A percentile compares a stretch with the other conserved stretches of the same genome.
Conservation (phyloP, 2,329 filamentous ascomycete genomes). For the Phialophora expanda region DNA sequence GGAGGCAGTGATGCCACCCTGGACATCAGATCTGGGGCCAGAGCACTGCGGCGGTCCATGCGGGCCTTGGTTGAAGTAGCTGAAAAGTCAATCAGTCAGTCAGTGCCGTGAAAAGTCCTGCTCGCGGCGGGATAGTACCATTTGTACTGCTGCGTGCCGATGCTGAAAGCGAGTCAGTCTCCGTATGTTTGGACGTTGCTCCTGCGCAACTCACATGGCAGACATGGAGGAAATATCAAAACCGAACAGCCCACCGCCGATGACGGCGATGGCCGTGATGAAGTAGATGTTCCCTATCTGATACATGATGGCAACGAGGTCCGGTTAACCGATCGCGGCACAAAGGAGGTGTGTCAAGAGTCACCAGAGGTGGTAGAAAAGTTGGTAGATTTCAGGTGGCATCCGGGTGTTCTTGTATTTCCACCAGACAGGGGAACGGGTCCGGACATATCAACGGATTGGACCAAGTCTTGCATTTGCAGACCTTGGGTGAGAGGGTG, state of each 20-base stretch:
- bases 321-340: not conserved
- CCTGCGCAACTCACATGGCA: slow-evolving; percentile 52
- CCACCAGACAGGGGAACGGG: not conserved
- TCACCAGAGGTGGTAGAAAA: slow-evolving; percentile 4
- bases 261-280: slow-evolving; percentile 63
- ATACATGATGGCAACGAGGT: slow-evolving; percentile 31
- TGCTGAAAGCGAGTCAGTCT: slow-evolving; percentile 70
- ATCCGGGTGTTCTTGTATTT: slow-evolving; percentile 18
- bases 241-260: slow-evolving; percentile 63
- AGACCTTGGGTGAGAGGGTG: not conserved
- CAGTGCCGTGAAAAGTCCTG: not conserved
- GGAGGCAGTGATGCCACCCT: slow-evolving; percentile 66
- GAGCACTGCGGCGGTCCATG: slow-evolving; percentile 58
- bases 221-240: slow-evolving; percentile 63
- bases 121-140: slow-evolving; percentile 68
- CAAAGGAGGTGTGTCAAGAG: not conserved
- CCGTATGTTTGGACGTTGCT: not conserved
- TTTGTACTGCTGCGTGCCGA: slow-evolving; percentile 64
- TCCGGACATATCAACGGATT: slow-evolving; percentile 3
- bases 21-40: slow-evolving; percentile 44
- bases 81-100: slow-evolving; percentile 45
- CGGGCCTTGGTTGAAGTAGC: slow-evolving; percentile 54
- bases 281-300: slow-evolving; percentile 62
- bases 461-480: slow-evolving; percentile 1
- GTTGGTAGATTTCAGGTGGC: not conserved